phyloP scores from a whole-genome alignment of 495 filamentous ascomycete genomes.

The Annulohypoxylon maeteangense region DNA sequence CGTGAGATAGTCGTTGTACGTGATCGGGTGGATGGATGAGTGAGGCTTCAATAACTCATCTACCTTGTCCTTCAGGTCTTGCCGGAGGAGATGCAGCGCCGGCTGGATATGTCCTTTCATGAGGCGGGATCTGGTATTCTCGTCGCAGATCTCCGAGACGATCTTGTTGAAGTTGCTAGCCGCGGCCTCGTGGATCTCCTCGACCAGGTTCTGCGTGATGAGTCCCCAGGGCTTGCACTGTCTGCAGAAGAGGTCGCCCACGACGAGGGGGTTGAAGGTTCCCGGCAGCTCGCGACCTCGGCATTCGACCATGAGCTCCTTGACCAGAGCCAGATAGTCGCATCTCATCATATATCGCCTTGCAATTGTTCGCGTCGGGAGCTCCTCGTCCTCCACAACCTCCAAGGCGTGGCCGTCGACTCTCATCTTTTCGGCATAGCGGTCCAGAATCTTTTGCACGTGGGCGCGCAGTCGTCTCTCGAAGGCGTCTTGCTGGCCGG shows the following conservation, averaged over 20 bases:
- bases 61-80: conserved; percentile 39
- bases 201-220: conserved; percentile 46
- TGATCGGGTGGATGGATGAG: conserved; percentile 56
- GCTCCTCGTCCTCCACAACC: conserved; percentile 41
- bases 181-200: conserved; percentile 47
- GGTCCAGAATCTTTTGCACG: conserved; percentile 42
- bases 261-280: conserved; percentile 54
- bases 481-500: conserved; percentile 40
- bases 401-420: conserved; percentile 43
- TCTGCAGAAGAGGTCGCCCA: conserved; percentile 52
- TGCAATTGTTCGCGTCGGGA: conserved; percentile 11
- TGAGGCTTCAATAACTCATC: conserved; percentile 45
- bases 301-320: conserved; percentile 34
- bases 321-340: conserved; percentile 17
- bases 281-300: conserved; percentile 54
- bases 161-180: conserved; percentile 44
- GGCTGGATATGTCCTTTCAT: conserved; percentile 55
- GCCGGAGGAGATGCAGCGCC: conserved; percentile 43
- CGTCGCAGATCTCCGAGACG: conserved; percentile 47
- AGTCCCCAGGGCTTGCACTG: conserved; percentile 54
- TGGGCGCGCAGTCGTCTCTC: conserved; percentile 46
- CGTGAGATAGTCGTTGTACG: conserved; percentile 64
- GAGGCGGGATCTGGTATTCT: conserved; percentile 53
- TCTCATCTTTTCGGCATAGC: conserved; percentile 46
- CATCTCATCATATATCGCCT: conserved; percentile 25